These are phyloP conservation scores for Phaseolus lunatus DNA, from an alignment of 306 rosid genomes.

Conservation along the genomic window DNA sequence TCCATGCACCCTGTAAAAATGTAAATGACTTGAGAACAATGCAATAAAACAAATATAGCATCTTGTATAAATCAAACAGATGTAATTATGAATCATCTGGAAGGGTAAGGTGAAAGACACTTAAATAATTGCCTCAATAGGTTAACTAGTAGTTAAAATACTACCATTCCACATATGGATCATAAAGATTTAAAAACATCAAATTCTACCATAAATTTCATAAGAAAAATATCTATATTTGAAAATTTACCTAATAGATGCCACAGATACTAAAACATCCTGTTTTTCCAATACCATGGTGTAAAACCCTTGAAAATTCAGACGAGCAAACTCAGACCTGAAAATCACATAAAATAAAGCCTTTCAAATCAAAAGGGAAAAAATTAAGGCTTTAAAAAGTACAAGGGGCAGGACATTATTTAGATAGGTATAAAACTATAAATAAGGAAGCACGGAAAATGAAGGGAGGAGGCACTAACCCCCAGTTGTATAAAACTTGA, in stretches of 20 bases:
- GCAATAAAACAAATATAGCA: slow-evolving; percentile 14
- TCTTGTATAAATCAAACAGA: slow-evolving; percentile 15
- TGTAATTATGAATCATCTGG: slow-evolving; percentile 33
- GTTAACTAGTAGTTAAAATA: slow-evolving; percentile 33
- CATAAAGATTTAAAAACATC: slow-evolving; percentile 1
- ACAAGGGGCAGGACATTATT: not conserved
- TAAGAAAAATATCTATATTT: slow-evolving; percentile 23
- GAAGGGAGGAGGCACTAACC: slow-evolving; percentile 64
- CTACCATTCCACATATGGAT: slow-evolving; percentile 2
- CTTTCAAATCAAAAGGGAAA: slow-evolving; percentile 29
- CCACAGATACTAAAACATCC: slow-evolving; percentile 85
- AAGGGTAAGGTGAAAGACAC: slow-evolving; percentile 35
- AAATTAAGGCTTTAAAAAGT: slow-evolving; percentile 20
- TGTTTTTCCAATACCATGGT: slow-evolving; percentile 86
- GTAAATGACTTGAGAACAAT: slow-evolving; percentile 36
- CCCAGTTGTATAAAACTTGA: slow-evolving; percentile 89
- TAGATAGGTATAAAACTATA: not conserved
- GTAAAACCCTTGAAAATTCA: slow-evolving; percentile 94
- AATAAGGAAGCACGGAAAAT: not conserved
- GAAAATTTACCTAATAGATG: slow-evolving; percentile 81
- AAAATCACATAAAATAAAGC: slow-evolving; percentile 38
- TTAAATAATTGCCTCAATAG: slow-evolving; percentile 32
- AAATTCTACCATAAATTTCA: slow-evolving; percentile 36
- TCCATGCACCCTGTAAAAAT: slow-evolving; percentile 84
- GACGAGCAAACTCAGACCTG: slow-evolving; percentile 96